phyloP scores from a whole-genome alignment of 352 stramenopile species.

The Pythium brassicae region DNA sequence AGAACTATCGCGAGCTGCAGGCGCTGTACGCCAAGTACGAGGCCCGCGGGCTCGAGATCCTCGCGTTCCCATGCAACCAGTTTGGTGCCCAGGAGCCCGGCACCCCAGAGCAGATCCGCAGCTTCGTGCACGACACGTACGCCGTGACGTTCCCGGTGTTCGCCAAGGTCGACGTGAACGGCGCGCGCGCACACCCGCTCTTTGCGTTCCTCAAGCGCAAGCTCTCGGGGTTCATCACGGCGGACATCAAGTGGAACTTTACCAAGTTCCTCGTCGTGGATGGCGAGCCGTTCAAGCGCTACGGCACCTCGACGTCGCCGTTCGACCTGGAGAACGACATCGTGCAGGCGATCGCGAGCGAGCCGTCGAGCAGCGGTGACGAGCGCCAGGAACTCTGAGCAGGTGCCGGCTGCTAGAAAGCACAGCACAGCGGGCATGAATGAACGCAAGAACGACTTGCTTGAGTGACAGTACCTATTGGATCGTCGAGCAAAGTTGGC shows the following conservation, averaged over 20 bases:
- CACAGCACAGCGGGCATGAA: no score
- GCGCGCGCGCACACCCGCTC: slow-evolving; percentile 72
- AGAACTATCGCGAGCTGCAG: slow-evolving; percentile 79
- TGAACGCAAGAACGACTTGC: no score
- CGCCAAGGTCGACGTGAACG: slow-evolving; percentile 94
- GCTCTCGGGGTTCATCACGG: slow-evolving; percentile 56
- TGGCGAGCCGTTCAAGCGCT: slow-evolving; percentile 64
- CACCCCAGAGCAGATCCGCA: slow-evolving; percentile 58
- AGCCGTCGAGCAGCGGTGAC: background rate
- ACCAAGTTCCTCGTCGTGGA: slow-evolving; percentile 84
- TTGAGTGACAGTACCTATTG: no score
- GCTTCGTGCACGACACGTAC: slow-evolving; percentile 72
- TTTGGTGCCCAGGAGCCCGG: slow-evolving; percentile 91
- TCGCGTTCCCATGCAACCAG: slow-evolving; percentile 96
- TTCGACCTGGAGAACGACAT: slow-evolving; percentile 68
- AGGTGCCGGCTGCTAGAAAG: background rate
- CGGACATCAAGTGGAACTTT: slow-evolving; percentile 89
- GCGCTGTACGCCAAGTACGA: slow-evolving; percentile 77
- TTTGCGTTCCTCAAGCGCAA: slow-evolving; percentile 89
- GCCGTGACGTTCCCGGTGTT: slow-evolving; percentile 83
- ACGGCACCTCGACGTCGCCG: slow-evolving; percentile 61
- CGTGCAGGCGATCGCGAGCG: slow-evolving; percentile 27
- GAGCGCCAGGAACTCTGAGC: slow-evolving; percentile 7
- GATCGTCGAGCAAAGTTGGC: no score
- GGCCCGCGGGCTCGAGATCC: slow-evolving; percentile 71